Percentiles rank a stretch among this genome's conserved stretches.
Evolutionary conservation across 805 yeast genomes (phyloP).

Genomic region (Starmerella bombi): DNA sequence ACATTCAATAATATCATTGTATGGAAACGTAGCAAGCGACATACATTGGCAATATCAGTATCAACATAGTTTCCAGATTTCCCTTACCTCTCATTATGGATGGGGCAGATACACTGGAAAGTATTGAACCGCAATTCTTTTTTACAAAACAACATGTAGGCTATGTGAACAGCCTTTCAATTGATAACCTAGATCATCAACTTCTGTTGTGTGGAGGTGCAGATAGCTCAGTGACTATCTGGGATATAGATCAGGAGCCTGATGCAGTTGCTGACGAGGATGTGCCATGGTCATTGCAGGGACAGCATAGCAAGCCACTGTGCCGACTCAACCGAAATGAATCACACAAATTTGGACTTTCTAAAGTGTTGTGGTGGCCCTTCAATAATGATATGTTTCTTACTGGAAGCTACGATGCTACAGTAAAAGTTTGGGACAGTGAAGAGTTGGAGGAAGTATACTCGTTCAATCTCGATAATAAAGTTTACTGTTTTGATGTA

Average conservation of each 20-base stretch:
- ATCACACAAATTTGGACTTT: conserved; percentile 60
- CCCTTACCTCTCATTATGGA: neutral
- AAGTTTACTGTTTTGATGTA: conserved; percentile 57
- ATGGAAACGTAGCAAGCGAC: too few relatives aligned
- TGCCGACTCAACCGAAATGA: conserved; percentile 10
- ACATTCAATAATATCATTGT: too few relatives aligned
- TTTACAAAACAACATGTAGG: conserved; percentile 23
- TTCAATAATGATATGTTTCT: conserved; percentile 75
- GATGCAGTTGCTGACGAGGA: conserved; percentile 4
- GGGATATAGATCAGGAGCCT: conserved; percentile 39
- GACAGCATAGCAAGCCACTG: conserved; percentile 10
- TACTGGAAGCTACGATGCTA: conserved; percentile 66
- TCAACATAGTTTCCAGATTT: too few relatives aligned
- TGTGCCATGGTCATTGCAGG: conserved; percentile 16
- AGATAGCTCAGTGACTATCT: conserved; percentile 52
- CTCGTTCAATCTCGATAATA: conserved; percentile 44
- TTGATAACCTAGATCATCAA: conserved; percentile 37
- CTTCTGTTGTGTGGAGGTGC: conserved; percentile 59
- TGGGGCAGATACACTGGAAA: conserved; percentile 7
- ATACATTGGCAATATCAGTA: too few relatives aligned
- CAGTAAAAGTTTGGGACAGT: conserved; percentile 73
- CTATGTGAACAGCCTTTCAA: conserved; percentile 47
- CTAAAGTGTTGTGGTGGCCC: conserved; percentile 78
- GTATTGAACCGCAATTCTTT: conserved; percentile 17
- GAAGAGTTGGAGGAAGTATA: conserved; percentile 51